Conservation (phyloP, 331 rosid species). For the Rosa hybrid region DNA sequence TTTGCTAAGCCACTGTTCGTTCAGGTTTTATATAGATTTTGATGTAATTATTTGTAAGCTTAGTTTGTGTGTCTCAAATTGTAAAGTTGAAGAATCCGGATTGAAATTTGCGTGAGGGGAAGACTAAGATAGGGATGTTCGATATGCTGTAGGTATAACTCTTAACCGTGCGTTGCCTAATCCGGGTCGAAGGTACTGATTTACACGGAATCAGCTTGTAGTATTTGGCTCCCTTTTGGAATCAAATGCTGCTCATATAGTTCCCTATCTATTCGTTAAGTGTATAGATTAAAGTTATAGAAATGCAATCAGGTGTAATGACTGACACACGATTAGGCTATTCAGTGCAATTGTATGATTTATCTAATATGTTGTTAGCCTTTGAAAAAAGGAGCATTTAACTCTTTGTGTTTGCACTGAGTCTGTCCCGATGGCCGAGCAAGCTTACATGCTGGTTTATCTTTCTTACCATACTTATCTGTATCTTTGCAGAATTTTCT, state of each 20-base stretch:
- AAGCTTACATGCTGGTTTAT: not conserved
- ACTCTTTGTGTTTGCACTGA: not conserved
- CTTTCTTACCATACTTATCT: not conserved
- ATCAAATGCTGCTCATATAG: slow-evolving; percentile 1
- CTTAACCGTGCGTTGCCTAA: no score
- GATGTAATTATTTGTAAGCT: not conserved
- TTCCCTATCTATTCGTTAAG: not conserved
- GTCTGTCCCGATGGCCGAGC: not conserved
- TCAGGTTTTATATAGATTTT: not conserved
- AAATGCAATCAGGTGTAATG: not conserved
- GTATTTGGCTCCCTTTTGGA: not conserved
- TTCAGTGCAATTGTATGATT: not conserved
- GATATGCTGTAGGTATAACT: no score
- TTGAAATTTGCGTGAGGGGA: not conserved
- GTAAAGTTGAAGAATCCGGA: not conserved
- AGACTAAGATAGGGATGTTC: no score
- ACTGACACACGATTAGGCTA: not conserved
- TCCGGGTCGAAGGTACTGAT: no score
- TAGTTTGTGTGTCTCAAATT: not conserved
- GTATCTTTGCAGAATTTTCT: not conserved
- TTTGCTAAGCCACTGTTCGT: not conserved
- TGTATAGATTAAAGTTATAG: not conserved
- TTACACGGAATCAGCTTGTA: no score
- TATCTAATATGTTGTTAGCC: not conserved
- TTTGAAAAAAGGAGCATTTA: not conserved